These are phyloP conservation scores for Penicillium pulvis DNA, from an alignment of 495 filamentous ascomycete species.

Conservation along the genomic window DNA sequence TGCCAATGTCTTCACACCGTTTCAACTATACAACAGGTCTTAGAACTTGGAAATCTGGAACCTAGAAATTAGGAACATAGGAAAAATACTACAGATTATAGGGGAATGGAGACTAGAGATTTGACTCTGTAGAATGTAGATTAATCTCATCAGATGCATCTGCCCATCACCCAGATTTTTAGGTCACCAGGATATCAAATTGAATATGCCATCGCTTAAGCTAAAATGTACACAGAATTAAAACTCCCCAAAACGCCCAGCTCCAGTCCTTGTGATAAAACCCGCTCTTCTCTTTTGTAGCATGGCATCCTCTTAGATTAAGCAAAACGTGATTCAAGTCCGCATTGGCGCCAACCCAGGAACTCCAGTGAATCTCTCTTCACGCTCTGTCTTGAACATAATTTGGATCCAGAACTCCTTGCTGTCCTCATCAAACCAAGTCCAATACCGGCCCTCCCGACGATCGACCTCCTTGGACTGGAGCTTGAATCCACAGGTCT, in stretches of 20 bases:
- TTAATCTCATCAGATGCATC: not conserved
- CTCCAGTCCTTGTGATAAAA: slow-evolving; percentile 21
- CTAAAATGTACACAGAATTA: slow-evolving; percentile 15
- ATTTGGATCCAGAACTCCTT: slow-evolving; percentile 99
- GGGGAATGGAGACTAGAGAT: not conserved
- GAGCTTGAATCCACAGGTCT: slow-evolving; percentile 94
- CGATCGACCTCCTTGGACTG: slow-evolving; percentile 94
- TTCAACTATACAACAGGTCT: no score
- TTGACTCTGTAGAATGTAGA: not conserved
- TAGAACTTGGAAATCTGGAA: no score
- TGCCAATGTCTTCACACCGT: no score
- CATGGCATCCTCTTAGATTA: slow-evolving; percentile 1
- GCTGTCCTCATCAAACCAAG: slow-evolving; percentile 91
- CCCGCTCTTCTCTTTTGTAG: slow-evolving; percentile 13
- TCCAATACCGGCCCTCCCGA: slow-evolving; percentile 82
- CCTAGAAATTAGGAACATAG: no score
- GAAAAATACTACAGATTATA: no score
- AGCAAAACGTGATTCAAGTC: slow-evolving; percentile 17
- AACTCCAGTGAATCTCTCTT: slow-evolving; percentile 92
- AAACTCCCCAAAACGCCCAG: slow-evolving; percentile 22
- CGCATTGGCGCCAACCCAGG: slow-evolving; percentile 77
- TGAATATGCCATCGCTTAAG: slow-evolving; percentile 16
- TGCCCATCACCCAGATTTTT: not conserved
- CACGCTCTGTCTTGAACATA: slow-evolving; percentile 97
- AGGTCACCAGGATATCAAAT: slow-evolving; percentile 1